These are phyloP conservation scores for Chondrus crispus DNA, from an alignment of 23 red algal species.

Conservation along the genomic window DNA sequence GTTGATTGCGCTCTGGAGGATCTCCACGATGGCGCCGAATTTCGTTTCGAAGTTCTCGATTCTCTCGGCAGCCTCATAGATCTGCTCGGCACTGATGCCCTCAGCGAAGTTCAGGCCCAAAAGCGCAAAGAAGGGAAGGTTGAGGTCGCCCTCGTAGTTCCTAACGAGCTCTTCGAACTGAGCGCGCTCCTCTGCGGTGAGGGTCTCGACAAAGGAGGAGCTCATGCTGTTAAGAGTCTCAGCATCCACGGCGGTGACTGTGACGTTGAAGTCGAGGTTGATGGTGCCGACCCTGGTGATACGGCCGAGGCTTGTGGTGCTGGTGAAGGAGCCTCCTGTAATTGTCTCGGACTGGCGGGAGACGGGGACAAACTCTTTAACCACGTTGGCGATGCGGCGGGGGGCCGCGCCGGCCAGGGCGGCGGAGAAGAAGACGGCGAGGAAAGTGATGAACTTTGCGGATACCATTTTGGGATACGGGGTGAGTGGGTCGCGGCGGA, in stretches of 20 bases:
- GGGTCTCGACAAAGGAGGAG: background rate
- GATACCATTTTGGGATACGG: too few species aligned
- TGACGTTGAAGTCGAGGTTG: conserved; percentile 25
- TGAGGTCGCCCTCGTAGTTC: background rate
- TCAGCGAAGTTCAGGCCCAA: background rate
- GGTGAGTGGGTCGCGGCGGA: too few species aligned
- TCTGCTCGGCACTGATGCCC: background rate
- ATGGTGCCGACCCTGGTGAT: background rate
- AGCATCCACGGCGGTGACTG: conserved; percentile 2
- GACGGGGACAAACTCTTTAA: too few species aligned
- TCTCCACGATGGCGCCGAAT: background rate
- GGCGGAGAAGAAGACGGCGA: too few species aligned
- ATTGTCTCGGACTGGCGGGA: background rate
- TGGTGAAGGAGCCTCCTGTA: background rate
- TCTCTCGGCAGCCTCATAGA: background rate
- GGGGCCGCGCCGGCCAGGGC: too few species aligned
- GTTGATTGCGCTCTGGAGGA: background rate
- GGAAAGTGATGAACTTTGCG: too few species aligned
- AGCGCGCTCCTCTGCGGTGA: background rate
- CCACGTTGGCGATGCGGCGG: too few species aligned
- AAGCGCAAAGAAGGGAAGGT: conserved; percentile 6
- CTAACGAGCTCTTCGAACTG: background rate
- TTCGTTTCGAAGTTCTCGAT: background rate
- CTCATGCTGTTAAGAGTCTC: background rate
- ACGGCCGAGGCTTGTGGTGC: background rate